phyloP scores from a whole-genome alignment of 2,329 filamentous ascomycete genomes.

The Penicillium sp. region DNA sequence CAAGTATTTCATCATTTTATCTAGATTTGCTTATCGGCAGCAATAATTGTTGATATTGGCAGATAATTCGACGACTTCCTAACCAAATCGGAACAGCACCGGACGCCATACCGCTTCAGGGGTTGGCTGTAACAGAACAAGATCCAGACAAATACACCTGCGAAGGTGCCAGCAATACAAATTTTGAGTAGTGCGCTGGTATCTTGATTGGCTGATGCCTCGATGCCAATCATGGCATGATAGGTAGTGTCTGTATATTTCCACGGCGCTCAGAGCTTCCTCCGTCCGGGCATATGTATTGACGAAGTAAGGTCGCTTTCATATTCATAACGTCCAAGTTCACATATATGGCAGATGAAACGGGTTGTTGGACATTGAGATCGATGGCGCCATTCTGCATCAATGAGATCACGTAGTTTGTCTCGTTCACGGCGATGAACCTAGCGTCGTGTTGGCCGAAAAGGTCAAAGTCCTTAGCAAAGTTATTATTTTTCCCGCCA shows the following conservation, averaged over 20 bases:
- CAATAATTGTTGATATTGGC: constrained; percentile 3
- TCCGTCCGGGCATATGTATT: constrained; percentile 7
- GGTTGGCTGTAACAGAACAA: not conserved
- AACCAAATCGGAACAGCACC: not conserved
- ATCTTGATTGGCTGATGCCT: not conserved
- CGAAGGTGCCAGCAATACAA: not conserved
- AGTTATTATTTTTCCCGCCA: constrained; percentile 23
- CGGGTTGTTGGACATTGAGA: not conserved
- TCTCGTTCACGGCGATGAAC: constrained; percentile 22
- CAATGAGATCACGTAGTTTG: constrained; percentile 23
- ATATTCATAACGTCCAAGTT: constrained; percentile 3
- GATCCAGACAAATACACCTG: not conserved
- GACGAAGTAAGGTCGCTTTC: constrained; percentile 8
- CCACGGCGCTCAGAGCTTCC: constrained; percentile 3
- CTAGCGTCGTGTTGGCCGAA: constrained; percentile 27
- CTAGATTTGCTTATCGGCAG: not conserved
- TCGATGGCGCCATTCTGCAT: constrained; percentile 27
- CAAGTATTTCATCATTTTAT: not conserved
- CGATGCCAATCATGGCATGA: not conserved
- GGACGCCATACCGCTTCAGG: not conserved
- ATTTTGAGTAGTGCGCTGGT: not conserved
- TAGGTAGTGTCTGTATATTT: constrained; percentile 10
- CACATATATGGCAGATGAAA: constrained; percentile 7
- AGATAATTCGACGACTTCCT: not conserved
- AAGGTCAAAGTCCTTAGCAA: constrained; percentile 23